phyloP scores from a whole-genome alignment of 306 rosid genomes.

The Vigna mungo region DNA sequence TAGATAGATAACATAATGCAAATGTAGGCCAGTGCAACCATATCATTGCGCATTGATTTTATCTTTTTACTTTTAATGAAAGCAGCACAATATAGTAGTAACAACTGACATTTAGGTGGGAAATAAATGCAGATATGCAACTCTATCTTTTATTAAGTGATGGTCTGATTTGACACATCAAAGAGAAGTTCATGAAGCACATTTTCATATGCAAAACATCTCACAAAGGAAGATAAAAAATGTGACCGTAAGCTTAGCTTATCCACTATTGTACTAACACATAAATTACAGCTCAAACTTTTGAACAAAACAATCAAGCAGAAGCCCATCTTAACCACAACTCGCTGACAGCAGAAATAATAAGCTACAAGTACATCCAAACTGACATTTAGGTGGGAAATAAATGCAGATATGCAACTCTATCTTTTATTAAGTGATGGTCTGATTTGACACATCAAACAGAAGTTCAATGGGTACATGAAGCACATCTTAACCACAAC shows the following conservation, averaged over 20 bases:
- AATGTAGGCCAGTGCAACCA: not conserved
- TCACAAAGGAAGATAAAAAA: slow-evolving; percentile 3
- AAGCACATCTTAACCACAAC: slow-evolving; percentile 23
- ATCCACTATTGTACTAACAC: slow-evolving; percentile 2
- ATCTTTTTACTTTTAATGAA: not conserved
- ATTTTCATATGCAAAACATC: slow-evolving; percentile 17
- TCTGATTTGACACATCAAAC: too few species aligned
- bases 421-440: too few species aligned
- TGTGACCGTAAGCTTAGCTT: not conserved
- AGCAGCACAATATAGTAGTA: not conserved
- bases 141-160: not conserved
- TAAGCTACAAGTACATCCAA: not conserved
- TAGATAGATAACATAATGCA: not conserved
- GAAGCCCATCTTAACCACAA: slow-evolving; percentile 25
- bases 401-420: too few species aligned
- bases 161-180: slow-evolving; percentile 16
- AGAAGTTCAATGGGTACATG: too few species aligned
- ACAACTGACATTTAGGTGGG: not conserved
- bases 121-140: slow-evolving; percentile 5
- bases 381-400: too few species aligned
- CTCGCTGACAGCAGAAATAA: slow-evolving; percentile 1
- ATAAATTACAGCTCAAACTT: not conserved
- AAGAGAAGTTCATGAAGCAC: slow-evolving; percentile 7
- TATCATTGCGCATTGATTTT: too few species aligned
- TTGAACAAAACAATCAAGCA: slow-evolving; percentile 13